Conservation (phyloP, 2,329 filamentous ascomycete species). For the Epicoccum nigrum region DNA sequence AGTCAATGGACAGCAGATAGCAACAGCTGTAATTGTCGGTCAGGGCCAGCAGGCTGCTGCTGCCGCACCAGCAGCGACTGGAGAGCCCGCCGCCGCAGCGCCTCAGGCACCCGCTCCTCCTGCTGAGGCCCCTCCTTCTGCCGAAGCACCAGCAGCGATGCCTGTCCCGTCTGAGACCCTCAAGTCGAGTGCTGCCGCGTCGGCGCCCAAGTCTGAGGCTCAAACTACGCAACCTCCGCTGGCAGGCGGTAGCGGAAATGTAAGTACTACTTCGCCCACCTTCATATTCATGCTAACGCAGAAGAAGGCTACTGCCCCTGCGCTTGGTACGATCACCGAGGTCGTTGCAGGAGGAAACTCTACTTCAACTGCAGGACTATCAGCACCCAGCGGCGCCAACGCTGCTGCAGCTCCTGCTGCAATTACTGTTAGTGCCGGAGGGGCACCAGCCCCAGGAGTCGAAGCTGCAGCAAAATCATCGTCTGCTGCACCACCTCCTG, state of each 20-base stretch:
- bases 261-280: slow-evolving; percentile 8
- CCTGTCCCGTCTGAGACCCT: slow-evolving; percentile 8
- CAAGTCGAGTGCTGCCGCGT: slow-evolving; percentile 1
- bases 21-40: slow-evolving; percentile 13
- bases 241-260: slow-evolving; percentile 19
- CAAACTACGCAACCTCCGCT: slow-evolving; percentile 9
- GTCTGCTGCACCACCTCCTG: slow-evolving; percentile 21
- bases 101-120: slow-evolving; percentile 5
- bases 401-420: slow-evolving; percentile 21
- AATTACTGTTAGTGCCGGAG: slow-evolving; percentile 25
- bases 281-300: not conserved
- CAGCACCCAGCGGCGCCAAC: slow-evolving; percentile 1
- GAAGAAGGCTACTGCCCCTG: slow-evolving; percentile 1
- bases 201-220: slow-evolving; percentile 7
- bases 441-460: slow-evolving; percentile 11
- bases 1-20: slow-evolving; percentile 16
- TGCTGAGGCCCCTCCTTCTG: slow-evolving; percentile 10
- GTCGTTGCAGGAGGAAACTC: slow-evolving; percentile 5
- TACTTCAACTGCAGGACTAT: not conserved
- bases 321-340: slow-evolving; percentile 17
- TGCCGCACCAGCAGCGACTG: slow-evolving; percentile 8
- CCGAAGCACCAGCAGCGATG: slow-evolving; percentile 12
- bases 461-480: slow-evolving; percentile 15
- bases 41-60: slow-evolving; percentile 16
- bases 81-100: slow-evolving; percentile 3